phyloP scores from a whole-genome alignment of 306 rosid species.

The Albizia julibrissin region DNA sequence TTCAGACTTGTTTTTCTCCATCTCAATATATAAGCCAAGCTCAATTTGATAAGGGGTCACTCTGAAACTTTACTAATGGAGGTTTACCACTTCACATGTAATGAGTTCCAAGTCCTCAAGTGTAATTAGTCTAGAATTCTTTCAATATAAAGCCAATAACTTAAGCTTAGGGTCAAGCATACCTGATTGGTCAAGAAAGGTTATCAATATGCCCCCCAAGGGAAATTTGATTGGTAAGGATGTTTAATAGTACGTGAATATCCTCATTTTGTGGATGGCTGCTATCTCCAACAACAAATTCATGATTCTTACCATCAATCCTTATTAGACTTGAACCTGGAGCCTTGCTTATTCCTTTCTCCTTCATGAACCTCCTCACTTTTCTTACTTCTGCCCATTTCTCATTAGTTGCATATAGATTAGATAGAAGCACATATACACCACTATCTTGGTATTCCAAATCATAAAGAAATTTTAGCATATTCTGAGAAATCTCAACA shows the following conservation, averaged over 20 bases:
- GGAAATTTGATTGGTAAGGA: conserved; percentile 49
- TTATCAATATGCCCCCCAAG: conserved; percentile 43
- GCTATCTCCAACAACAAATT: conserved; percentile 64
- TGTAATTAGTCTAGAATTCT: not conserved
- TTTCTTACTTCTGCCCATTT: conserved; percentile 76
- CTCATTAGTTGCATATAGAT: conserved; percentile 60
- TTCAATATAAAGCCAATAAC: conserved; percentile 11
- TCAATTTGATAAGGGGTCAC: not conserved
- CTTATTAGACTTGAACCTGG: conserved; percentile 74
- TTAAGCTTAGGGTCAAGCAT: conserved; percentile 14
- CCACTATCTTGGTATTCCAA: conserved; percentile 68
- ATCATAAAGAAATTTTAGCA: conserved; percentile 51
- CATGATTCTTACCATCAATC: conserved; percentile 62
- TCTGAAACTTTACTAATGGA: not conserved
- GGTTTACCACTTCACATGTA: not conserved
- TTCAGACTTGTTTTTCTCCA: conserved; percentile 3
- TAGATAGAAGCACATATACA: conserved; percentile 75
- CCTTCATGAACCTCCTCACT: conserved; percentile 73
- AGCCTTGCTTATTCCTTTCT: conserved; percentile 64
- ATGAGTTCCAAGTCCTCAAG: not conserved
- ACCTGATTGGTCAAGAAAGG: conserved; percentile 37
- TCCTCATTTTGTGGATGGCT: conserved; percentile 62
- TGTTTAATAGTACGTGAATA: conserved; percentile 47
- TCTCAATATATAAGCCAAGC: conserved; percentile 15
- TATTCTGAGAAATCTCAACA: conserved; percentile 51